phyloP scores from a whole-genome alignment of 805 yeast genomes.

The Tetrapisispora pingtungensis region DNA sequence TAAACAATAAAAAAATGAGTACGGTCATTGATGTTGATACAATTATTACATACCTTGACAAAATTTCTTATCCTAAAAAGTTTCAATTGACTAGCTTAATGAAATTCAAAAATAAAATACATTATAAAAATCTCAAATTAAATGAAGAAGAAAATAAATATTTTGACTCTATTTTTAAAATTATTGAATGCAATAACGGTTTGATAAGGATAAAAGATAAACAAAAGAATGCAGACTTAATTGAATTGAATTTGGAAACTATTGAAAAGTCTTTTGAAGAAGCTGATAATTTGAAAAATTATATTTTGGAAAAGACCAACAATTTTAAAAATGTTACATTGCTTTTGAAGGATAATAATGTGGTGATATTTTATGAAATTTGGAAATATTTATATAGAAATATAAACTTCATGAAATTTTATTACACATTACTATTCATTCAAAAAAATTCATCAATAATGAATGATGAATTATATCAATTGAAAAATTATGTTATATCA shows the following conservation, averaged over 20 bases:
- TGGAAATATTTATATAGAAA: slow-evolving; percentile 1
- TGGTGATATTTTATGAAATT: neutral
- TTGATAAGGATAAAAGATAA: neutral
- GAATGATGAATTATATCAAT: neutral
- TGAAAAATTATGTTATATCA: neutral
- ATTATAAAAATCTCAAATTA: neutral
- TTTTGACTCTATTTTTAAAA: neutral
- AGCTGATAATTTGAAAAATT: neutral
- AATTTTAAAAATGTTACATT: neutral
- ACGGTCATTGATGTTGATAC: neutral
- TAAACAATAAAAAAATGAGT: neutral
- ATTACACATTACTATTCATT: neutral
- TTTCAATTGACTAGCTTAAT: neutral
- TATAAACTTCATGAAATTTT: neutral
- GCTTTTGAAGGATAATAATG: neutral
- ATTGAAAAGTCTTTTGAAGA: neutral
- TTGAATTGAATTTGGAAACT: neutral
- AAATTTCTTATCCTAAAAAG: neutral
- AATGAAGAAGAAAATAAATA: neutral
- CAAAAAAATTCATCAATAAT: neutral
- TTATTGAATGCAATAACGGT: neutral
- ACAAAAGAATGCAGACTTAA: neutral
- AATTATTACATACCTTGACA: neutral
- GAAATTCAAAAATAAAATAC: neutral
- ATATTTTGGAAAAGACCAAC: neutral